Evolutionary conservation across 2,329 filamentous ascomycete species (phyloP), one percentile per base, ranked within the genome.

Genomic region (Ophiostoma populinum): DNA sequence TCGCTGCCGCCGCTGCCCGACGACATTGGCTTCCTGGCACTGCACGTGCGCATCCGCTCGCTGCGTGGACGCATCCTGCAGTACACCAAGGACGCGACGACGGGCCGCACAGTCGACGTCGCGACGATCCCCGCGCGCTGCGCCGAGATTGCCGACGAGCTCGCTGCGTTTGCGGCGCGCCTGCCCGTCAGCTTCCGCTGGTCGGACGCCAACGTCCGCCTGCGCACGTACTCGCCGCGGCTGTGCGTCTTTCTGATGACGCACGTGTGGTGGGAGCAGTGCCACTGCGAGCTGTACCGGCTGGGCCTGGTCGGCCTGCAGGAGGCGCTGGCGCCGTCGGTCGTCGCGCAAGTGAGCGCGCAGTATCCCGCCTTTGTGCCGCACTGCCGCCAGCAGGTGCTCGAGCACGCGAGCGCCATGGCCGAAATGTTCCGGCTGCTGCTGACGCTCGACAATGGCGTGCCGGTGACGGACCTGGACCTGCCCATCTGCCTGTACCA

Each of bases 171-270:
- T 40, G 65, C 66, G 30, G 57, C 60, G 15, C 55, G 66, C 17
- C 49, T 71, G 5, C 67, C 67, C 1, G 53, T 60, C 0, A 70
- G 65, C 8, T 71, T 72, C 43, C 63, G 64, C 31, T 71, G 68
- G 48, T 70, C 65, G 9, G 66, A 70, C 40, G 63, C 57, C 41
- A 70, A 69, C 20, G 52, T 70, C 4, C 59, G 65, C 11, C 52
- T 71, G 17, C 61, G 67, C 6, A 63, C 65, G 3, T 71, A 70
- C 43, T 71, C 67, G 1, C 62, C 66, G 2, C 56, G 67, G 4
- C 57, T 72, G 5, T 68, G 65, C 40, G 64, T 67, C 27, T 71
- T 67, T 39, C 54, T 70, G 45, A 70, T 70, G 65, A 70, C 70
- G 8, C 67, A 71, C 42, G 55, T 71, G 7, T 67, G 62, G 64